Conservation (phyloP, 768 basidiomycete species). For the Rhodotorula taiwanensis region DNA sequence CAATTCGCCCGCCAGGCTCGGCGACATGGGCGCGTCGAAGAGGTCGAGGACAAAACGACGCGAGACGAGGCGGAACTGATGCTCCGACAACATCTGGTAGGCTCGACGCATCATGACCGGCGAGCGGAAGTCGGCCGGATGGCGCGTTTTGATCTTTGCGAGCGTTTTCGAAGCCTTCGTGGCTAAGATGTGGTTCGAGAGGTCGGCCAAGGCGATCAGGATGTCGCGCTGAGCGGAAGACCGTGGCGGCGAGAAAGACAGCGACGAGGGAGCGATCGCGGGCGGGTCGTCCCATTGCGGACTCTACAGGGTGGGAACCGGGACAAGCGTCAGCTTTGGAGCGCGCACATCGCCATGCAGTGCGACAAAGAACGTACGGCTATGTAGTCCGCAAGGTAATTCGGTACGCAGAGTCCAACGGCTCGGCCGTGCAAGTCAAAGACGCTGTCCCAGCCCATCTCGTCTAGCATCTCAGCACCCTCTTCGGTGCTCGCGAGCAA, state of each 20-base stretch:
- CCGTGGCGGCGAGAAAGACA: conserved; percentile 56
- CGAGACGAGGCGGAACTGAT: conserved; percentile 84
- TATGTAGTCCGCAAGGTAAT: conserved; percentile 66
- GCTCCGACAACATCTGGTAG: conserved; percentile 76
- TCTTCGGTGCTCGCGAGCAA: conserved; percentile 83
- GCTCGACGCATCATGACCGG: conserved; percentile 74
- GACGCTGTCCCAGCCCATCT: conserved; percentile 88
- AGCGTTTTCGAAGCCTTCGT: conserved; percentile 87
- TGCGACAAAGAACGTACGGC: conserved; percentile 4
- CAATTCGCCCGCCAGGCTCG: neutral
- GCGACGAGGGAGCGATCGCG: neutral
- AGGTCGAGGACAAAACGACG: conserved; percentile 86
- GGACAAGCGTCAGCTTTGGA: neutral
- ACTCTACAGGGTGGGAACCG: conserved; percentile 18
- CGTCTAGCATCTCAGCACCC: conserved; percentile 87
- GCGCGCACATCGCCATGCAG: neutral
- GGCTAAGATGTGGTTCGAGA: conserved; percentile 91
- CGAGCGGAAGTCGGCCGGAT: conserved; percentile 71
- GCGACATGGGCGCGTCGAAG: conserved; percentile 54
- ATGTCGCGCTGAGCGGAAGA: conserved; percentile 71
- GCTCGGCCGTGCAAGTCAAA: conserved; percentile 74
- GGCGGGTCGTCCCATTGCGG: conserved; percentile 20
- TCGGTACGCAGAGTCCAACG: conserved; percentile 83
- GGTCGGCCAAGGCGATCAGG: conserved; percentile 80
- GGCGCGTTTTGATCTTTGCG: conserved; percentile 68